Evolutionary conservation across 2,329 filamentous ascomycete genomes (phyloP), one percentile per base, ranked within the genome.

Genomic region (Cladosporium sphaerospermum): DNA sequence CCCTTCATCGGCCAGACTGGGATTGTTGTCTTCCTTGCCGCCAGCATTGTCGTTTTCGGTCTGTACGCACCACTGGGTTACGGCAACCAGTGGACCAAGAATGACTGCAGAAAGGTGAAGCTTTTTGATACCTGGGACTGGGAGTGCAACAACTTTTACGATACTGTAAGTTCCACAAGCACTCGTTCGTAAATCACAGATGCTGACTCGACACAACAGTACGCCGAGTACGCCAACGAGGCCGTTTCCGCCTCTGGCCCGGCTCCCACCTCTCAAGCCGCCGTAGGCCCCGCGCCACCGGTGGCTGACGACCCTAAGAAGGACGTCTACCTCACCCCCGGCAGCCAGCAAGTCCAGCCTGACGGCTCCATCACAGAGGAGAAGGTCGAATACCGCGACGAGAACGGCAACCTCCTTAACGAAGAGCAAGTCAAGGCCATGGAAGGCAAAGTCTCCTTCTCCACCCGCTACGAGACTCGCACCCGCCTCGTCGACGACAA

Each of bases 401-500:
- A 96, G 70, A 79, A 95, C 62, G 93, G 93, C 60, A 96, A 96
- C 66, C 70, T 97, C 32, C 80, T 99, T 32, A 77, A 92, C 65
- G 83, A 86, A 52, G 87, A 90, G 65, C 82, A 96, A 68, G 90
- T 99, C 55, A 82, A 86, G 64, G 82, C 81, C 16, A 81, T 99
- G 32, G 82, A 92, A 69, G 93, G 92, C 64, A 95, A 96, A 72
- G 91, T 97, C 55, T 89, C 89, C 64, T 96, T 99, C 74, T 85
- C 95, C 74, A 97, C 93, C 10, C 86, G 86, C 61, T 96, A 96
- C 68, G 92, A 97, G 77, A 96, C 92, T n/a, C 82, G 88, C 59
- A 96, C 90, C 8, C 85, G 89, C 54, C 72, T 97, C 53, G 78
- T 96, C 39, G 89, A 96, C 69, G 81, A 81, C 49, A 70, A 83